These are phyloP conservation scores for Salix purpurea DNA, from an alignment of 345 rosid species.

Conservation along the genomic window DNA sequence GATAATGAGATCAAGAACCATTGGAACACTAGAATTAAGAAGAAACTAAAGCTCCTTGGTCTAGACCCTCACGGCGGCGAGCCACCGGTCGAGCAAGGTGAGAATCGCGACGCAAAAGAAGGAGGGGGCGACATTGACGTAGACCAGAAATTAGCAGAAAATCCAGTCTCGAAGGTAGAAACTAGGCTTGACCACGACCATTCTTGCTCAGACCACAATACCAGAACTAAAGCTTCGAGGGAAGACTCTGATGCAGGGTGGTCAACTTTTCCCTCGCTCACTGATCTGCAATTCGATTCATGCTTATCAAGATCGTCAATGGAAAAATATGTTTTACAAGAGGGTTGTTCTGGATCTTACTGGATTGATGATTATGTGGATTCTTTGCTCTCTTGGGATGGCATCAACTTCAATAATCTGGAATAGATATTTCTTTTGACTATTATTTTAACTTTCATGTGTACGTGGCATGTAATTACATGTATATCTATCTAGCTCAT, in stretches of 20 bases:
- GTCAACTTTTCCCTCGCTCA: neutral
- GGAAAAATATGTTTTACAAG: neutral
- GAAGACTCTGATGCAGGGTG: neutral
- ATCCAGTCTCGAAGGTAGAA: neutral
- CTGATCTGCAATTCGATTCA: conserved; percentile 2
- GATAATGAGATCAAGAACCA: conserved; percentile 25
- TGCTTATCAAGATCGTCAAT: conserved; percentile 4
- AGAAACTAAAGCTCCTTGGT: conserved; percentile 15
- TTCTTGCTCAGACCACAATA: neutral
- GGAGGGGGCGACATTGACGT: neutral
- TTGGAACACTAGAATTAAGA: conserved; percentile 24
- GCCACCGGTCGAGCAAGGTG: neutral
- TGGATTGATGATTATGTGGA: conserved; percentile 6
- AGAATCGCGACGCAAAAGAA: neutral
- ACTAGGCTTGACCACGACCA: neutral
- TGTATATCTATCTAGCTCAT: neutral
- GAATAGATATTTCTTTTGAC: conserved; percentile 8
- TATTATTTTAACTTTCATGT: too few relatives aligned
- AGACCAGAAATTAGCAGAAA: neutral
- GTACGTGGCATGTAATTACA: neutral
- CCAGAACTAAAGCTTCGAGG: neutral
- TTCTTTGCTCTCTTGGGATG: conserved; percentile 18
- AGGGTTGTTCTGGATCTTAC: neutral
- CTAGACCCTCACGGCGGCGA: neutral
- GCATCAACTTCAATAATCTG: neutral